phyloP scores from a whole-genome alignment of 768 basidiomycete species.

The Rhodosporidiobolus odoratus region DNA sequence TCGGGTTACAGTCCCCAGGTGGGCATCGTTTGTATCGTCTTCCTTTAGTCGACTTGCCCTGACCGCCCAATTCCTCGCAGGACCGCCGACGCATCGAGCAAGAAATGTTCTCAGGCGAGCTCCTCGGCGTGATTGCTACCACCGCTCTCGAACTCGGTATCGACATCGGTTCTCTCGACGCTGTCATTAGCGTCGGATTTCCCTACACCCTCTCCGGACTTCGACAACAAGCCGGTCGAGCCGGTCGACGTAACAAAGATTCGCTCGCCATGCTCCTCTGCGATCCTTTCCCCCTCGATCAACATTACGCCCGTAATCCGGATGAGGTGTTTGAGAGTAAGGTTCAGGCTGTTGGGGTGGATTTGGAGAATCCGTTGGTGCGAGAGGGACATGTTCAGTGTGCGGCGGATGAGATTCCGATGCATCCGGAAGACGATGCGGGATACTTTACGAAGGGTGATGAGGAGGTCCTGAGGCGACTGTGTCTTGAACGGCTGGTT shows the following conservation, averaged over 20 bases:
- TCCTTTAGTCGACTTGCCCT: background rate
- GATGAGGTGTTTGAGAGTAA: constrained; percentile 60
- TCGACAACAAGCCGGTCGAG: constrained; percentile 81
- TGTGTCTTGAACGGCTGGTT: constrained; percentile 60
- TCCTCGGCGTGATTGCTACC: constrained; percentile 81
- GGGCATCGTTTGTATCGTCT: background rate
- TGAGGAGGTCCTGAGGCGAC: constrained; percentile 56
- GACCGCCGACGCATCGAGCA: constrained; percentile 77
- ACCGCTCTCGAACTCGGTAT: constrained; percentile 82
- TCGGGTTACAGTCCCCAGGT: constrained; percentile 77
- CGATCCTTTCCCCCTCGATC: constrained; percentile 62
- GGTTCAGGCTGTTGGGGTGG: constrained; percentile 62
- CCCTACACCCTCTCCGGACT: constrained; percentile 74
- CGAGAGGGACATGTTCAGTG: constrained; percentile 84
- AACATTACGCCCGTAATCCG: constrained; percentile 66
- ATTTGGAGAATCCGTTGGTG: constrained; percentile 67
- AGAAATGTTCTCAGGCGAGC: constrained; percentile 75
- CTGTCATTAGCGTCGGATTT: constrained; percentile 82
- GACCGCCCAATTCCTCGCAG: constrained; percentile 45
- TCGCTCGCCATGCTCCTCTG: constrained; percentile 70
- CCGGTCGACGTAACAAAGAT: constrained; percentile 73
- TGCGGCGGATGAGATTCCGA: constrained; percentile 77
- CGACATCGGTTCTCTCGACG: constrained; percentile 52
- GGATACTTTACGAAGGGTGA: constrained; percentile 55
- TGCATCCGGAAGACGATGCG: constrained; percentile 58